These are phyloP conservation scores for Phyllosticta capitalensis DNA, from an alignment of 2,329 filamentous ascomycete species.

Conservation along the genomic window DNA sequence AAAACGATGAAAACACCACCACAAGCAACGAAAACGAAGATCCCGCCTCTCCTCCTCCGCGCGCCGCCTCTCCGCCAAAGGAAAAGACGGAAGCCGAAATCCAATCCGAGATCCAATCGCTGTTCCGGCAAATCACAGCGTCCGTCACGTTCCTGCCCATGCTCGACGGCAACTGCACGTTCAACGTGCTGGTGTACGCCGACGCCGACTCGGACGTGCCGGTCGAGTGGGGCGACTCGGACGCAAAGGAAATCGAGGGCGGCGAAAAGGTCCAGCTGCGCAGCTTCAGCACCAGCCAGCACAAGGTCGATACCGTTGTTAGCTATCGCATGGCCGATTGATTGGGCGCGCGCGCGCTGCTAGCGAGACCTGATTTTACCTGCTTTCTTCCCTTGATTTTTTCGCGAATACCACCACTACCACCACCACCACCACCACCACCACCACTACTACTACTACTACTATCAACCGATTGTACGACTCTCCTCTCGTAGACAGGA, in stretches of 20 bases:
- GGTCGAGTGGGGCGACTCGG: conserved; percentile 96
- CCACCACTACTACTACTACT: too few species aligned
- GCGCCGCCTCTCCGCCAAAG: neutral
- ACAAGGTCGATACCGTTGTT: conserved; percentile 89
- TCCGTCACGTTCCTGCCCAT: conserved; percentile 95
- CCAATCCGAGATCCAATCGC: conserved; percentile 87
- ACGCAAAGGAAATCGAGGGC: conserved; percentile 91
- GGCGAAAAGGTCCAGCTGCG: conserved; percentile 92
- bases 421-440: too few species aligned
- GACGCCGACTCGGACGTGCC: conserved; percentile 95
- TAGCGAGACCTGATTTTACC: neutral
- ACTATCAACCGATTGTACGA: too few species aligned
- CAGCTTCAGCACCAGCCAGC: conserved; percentile 91
- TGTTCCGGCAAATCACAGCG: conserved; percentile 96
- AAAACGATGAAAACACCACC: conserved; percentile 32
- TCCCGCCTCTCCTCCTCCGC: neutral
- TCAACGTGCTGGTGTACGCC: conserved; percentile 96
- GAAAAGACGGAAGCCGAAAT: conserved; percentile 92
- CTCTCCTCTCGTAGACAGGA: too few species aligned
- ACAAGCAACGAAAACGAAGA: conserved; percentile 55
- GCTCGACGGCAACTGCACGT: conserved; percentile 89
- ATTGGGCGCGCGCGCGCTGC: neutral
- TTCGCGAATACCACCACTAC: neutral
- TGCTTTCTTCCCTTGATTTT: neutral
- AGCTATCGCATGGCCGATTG: conserved; percentile 52